Base-by-base conservation (phyloP, 192 early-diverging fungal genomes). In the Entomortierella lignicola region DNA sequence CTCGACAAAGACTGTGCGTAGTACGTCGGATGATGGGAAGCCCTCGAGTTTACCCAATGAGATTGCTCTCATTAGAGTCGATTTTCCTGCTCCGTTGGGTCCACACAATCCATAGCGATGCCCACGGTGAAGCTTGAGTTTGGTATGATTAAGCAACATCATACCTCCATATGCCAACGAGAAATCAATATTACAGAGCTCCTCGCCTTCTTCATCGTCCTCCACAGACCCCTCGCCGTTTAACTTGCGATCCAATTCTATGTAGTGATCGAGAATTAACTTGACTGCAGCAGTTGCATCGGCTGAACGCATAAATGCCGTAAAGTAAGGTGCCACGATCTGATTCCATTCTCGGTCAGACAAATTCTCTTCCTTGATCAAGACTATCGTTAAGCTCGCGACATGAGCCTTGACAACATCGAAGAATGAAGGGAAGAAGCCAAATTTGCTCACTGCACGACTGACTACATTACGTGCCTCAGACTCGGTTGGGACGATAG, bases 1-100 rank as follows among this genome's bases (percentile, higher is more conserved):
- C 83, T 92, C 91, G 55, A 94, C 93, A 74, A 92, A 90, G 41
- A 92, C 89, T 12, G 92, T 93, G 42, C 88, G 85, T 42, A 94
- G 82, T 41, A 88, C 82, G 52, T 92, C 91, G 10, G 90, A 79
- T 17, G 90, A 86, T 3, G 93, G 93, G 85, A 94, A 94, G 10
- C 91, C 91, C 47, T 93, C 92, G 15, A 95, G 60, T 69, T 92
- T 89, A 20, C 92, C 91, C 80, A 88, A 87, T 60, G 91, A 88
- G 48, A 95, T 95, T 48, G 94, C 86, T 51, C 91, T 83, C 92
- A 95, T 92, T 39, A 95, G 81, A 27, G 93, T 95, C 11, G 92
- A 87, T 56, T 95, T 95, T 66, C 93, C 93, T 47, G 92, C 90
- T 54, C 91, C 93, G 71, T 95, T 95, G n/a, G 83, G 85, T 55